Evolutionary conservation across 441 rosid species (phyloP), one percentile per base, ranked within the genome.

Genomic region (Isatis lusitanica): DNA sequence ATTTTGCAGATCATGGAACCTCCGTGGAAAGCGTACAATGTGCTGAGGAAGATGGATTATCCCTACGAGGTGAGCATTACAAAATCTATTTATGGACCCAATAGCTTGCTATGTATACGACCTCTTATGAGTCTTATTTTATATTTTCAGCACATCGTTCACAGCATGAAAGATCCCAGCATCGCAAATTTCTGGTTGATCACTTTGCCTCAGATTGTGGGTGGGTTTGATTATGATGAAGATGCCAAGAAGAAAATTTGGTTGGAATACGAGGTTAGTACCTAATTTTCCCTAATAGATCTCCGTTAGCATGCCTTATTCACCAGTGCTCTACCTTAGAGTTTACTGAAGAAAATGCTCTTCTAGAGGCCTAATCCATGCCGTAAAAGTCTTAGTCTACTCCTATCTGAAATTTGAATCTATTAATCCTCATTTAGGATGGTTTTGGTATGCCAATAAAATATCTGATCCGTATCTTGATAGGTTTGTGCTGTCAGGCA

Each of bases 151-250:
- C 97, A 92, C 78, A 92, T 94, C 55, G 86, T 89, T 67, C 91
- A 94, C 83, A 90, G 92, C 87, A 92, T 94, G 97, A 90, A 85
- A 74, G 96, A 94, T 77, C 96, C 98, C 51, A 90, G 93, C 83
- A 94, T 94, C 61, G 98, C 97, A 79, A 90, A 92, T 58, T 94
- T 94, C 85, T 91, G 97, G 96, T 81, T 91, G 84, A 83, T 94
- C 74, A 83, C 96, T 72, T 75, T 90, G 64, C 98, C 98, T 67
- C 96, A 90, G 75, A 73, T 91, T 60, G 77, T 87, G 70, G 98
- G 98, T 70, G 90, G 96, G 38, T 85, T 91, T 73, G 85, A 90
- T 21, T 86, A 83, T 66, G 98, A 94, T 82, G 97, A 87, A 66
- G 91, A 90, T 66, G 82, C 91, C 74, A 94, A 85, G 80, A 87